Base-by-base conservation (phyloP, 2,329 filamentous ascomycete genomes). In the Chrysoporthe deuterocubensis region DNA sequence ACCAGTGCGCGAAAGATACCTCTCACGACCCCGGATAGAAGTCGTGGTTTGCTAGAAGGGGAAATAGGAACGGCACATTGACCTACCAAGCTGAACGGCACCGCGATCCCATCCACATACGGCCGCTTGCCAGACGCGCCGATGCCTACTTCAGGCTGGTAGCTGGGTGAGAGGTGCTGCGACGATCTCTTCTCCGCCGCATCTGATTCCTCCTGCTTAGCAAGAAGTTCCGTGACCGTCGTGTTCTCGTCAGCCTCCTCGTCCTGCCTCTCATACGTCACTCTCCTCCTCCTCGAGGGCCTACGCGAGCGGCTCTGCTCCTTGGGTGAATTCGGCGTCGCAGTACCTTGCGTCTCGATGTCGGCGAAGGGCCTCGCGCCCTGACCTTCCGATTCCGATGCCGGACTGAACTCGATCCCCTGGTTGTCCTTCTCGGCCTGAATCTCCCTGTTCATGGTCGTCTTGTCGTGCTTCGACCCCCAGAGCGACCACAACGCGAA, bases 381-480 rank as follows among this genome's bases (percentile, higher is more conserved):
- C 52, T 81, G 74, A 1, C 81, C 83, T 46, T 85, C 81, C 2
- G 74, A 77, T 1, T 74, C 76, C 4, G 77, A 80, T 1, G 80
- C 79, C 7, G 74, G 73, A 34, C 74, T 74, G n/a, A 73, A 72
- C 5, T 75, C 76, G 0, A 78, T 73, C 2, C 77, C 73, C 67
- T 79, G 78, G 2, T 83, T 82, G 16, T 68, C 63, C 44, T 62
- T 70, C n/a, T 70, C 68, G 0, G 84, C 83, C 71, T 84, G 83
- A 64, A 85, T 77, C 75, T 90, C 87, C 3, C 87, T 81, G 59
- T 83, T 81, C 3, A 96, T 84, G 0, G 91, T 92, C 70, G 84
- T 84, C 77, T 95, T 87, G 75, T 98, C 96, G 75, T 97, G 93
- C 76, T 92, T 96, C 58, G 91, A 94, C 16, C 93, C 94, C 92